Conservation (phyloP, 176 grass and related monocot species). For the Pontederia crassipes region DNA sequence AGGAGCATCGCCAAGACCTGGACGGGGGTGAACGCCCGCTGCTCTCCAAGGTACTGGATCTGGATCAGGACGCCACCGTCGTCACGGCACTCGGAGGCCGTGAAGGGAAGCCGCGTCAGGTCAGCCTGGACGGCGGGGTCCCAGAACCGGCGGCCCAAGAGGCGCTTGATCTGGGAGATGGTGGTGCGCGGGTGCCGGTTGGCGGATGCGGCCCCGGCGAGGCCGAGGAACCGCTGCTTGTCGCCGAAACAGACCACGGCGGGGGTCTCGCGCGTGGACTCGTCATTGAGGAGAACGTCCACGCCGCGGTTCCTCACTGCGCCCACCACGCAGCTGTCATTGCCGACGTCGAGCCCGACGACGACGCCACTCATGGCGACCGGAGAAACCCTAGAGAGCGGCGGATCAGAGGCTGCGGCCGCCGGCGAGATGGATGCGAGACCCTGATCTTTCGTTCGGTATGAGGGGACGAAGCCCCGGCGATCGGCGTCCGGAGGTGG, state of each 20-base stretch:
- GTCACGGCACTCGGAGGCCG: not conserved
- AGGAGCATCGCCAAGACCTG: constrained; percentile 87
- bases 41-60: constrained; percentile 36
- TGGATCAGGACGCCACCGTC: constrained; percentile 20
- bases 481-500: no score
- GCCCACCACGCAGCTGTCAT: constrained; percentile 63
- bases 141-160: constrained; percentile 21
- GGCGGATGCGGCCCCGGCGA: constrained; percentile 30
- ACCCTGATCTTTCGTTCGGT: not conserved
- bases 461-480: not conserved
- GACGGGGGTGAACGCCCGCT: constrained; percentile 42
- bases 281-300: constrained; percentile 72
- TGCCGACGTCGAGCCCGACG: constrained; percentile 80
- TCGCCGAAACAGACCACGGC: constrained; percentile 67
- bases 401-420: no score
- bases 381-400: not conserved
- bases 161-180: constrained; percentile 64
- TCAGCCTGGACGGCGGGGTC: constrained; percentile 20
- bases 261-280: constrained; percentile 76
- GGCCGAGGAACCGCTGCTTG: constrained; percentile 51
- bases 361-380: constrained; percentile 32
- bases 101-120: constrained; percentile 13
- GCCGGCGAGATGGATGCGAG: not conserved
- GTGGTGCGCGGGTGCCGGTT: constrained; percentile 31
- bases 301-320: constrained; percentile 57